Evolutionary conservation across 139 green algal species (phyloP), one percentile per base, ranked within the genome.

Genomic region (Raphidocelis subcapitata): DNA sequence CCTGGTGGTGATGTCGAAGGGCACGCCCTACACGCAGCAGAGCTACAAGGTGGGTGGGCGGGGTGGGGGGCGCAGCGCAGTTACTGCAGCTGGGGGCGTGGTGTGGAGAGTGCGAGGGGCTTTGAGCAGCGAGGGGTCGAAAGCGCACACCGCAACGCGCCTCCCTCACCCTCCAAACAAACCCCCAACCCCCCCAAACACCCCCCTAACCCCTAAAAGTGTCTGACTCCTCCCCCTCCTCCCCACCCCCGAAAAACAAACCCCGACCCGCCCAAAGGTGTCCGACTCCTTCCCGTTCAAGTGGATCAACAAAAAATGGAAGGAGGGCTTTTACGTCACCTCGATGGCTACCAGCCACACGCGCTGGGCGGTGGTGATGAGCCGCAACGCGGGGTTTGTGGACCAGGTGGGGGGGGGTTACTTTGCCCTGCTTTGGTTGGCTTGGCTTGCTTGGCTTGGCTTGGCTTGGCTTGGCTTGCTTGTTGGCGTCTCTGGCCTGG

Each of bases 301-400:
- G 86, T 99, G 96, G 95, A 99, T 99, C 79, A 98, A 99, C 93
- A 99, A 99, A 83, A 99, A 99, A 84, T 99, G 96, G 96, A 97
- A 97, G 82, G 96, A 99, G 85, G 95, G 95, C 64, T 99, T 99
- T 82, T 98, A 97, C 73, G 95, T 99, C 36, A 99, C 95, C 54
- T 90, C 87, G 84, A 99, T 99, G 94, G 92, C 93, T 61, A 98
- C 95, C 59, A 89, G 77, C 29, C 87, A 94, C 80, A 93, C 88
- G 32, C 85, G 94, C 24, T 99, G 96, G 96, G 96, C 95, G 1
- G 96, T 99, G n/a, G 96, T 99, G 74, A 99, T 99, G 96, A 94
- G 84, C 32, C 88, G 96, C 73, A 98, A 98, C 80, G 96, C 95
- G 18, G 95, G 95, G 55, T 99, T 96, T 76, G 89, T 97, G 26